These are phyloP conservation scores for Fraxinus paxiana DNA, from an alignment of 305 asterid genomes.

Conservation along the genomic window DNA sequence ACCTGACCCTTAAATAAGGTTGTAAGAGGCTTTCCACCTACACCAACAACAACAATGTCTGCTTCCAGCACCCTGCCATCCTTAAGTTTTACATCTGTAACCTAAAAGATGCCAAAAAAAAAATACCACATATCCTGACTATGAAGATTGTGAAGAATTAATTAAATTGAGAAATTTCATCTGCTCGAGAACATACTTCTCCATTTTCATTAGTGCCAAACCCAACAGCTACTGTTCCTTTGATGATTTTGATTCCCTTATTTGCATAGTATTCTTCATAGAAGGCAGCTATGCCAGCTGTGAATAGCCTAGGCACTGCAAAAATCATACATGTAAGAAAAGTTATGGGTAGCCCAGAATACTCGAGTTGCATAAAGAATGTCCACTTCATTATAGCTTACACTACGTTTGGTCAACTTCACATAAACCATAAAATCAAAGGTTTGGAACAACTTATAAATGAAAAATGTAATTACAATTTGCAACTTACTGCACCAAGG, in stretches of 20 bases:
- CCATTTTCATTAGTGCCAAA: constrained; percentile 64
- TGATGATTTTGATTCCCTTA: constrained; percentile 76
- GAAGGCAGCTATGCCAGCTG: constrained; percentile 79
- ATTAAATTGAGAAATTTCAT: not conserved
- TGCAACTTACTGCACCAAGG: constrained; percentile 99
- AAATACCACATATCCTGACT: not conserved
- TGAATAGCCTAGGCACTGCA: constrained; percentile 93
- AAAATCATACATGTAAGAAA: constrained; percentile 17
- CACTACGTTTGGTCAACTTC: not conserved
- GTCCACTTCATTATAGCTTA: not conserved
- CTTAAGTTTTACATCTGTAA: constrained; percentile 75
- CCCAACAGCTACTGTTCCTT: constrained; percentile 92
- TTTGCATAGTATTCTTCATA: constrained; percentile 75
- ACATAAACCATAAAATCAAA: not conserved
- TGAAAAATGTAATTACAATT: not conserved
- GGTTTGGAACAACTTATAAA: not conserved
- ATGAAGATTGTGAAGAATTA: constrained; percentile 1
- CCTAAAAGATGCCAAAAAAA: constrained; percentile 42
- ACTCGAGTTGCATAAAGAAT: not conserved
- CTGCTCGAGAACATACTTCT: constrained; percentile 49
- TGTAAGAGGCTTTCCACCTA: constrained; percentile 82
- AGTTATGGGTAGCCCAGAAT: constrained; percentile 5
- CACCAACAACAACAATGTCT: constrained; percentile 92
- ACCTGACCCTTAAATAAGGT: constrained; percentile 74
- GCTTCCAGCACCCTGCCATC: constrained; percentile 90